phyloP scores from a whole-genome alignment of 805 yeast species.

The Nakazawaea peltata region DNA sequence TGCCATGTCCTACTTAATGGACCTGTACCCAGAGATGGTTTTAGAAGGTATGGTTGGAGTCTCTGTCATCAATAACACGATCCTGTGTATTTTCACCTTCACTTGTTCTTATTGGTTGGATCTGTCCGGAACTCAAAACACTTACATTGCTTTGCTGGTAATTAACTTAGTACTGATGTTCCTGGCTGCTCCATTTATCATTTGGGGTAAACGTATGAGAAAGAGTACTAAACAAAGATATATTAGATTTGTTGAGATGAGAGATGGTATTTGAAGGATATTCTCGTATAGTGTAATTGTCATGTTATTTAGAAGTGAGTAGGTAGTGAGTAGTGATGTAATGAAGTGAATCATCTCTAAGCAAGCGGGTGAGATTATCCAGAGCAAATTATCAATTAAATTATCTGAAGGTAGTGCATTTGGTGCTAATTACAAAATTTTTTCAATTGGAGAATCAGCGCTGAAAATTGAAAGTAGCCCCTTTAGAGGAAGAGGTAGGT shows the following conservation, averaged over 20 bases:
- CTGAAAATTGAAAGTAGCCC: too few relatives aligned
- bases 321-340: too few relatives aligned
- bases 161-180: conserved; percentile 53
- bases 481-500: too few relatives aligned
- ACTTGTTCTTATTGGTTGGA: conserved; percentile 55
- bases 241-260: conserved; percentile 40
- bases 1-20: conserved; percentile 61
- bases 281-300: too few relatives aligned
- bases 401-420: too few relatives aligned
- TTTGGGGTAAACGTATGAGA: conserved; percentile 54
- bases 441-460: too few relatives aligned
- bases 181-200: conserved; percentile 47
- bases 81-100: conserved; percentile 62
- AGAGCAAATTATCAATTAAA: too few relatives aligned
- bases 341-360: background rate
- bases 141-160: conserved; percentile 54
- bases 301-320: too few relatives aligned
- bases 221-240: conserved; percentile 51
- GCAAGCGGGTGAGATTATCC: conserved; percentile 7
- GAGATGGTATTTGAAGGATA: conserved; percentile 35
- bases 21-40: conserved; percentile 60
- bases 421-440: too few relatives aligned
- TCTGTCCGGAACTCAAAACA: conserved; percentile 46
- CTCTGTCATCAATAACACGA: conserved; percentile 51
- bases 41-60: conserved; percentile 70